A percentile compares a stretch with the other conserved stretches of the same genome.
Conservation (phyloP, 768 basidiomycete genomes). For the Coprinopsis strossmayeri region DNA sequence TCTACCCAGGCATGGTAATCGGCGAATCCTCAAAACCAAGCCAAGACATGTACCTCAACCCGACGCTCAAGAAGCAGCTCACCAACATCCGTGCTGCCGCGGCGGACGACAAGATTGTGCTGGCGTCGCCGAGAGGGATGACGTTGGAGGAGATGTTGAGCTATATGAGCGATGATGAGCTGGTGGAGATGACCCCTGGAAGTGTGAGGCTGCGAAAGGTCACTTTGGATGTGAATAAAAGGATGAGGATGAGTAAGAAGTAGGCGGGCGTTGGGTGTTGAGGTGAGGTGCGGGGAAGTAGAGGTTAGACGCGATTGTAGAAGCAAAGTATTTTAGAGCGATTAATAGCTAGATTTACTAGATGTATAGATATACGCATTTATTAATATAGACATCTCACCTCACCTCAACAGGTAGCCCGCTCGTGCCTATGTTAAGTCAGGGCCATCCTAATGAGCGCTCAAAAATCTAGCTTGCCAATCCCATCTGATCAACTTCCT, state of each 20-base stretch:
- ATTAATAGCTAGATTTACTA: no score
- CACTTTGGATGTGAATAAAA: constrained; percentile 30
- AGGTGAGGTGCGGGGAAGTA: no score
- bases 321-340: no score
- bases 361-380: no score
- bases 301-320: no score
- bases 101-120: constrained; percentile 44
- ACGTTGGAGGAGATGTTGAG: constrained; percentile 39
- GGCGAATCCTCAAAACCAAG: constrained; percentile 41
- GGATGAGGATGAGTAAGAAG: constrained; percentile 24
- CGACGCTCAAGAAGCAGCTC: constrained; percentile 41
- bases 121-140: constrained; percentile 37
- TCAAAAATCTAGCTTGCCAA: no score
- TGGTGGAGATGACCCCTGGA: constrained; percentile 40
- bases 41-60: constrained; percentile 42
- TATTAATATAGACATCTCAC: no score
- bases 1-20: constrained; percentile 47
- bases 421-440: no score
- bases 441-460: no score
- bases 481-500: no score
- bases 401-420: no score
- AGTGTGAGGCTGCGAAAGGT: constrained; percentile 37
- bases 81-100: constrained; percentile 43
- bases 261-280: no score
- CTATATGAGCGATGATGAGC: constrained; percentile 45